phyloP scores from a whole-genome alignment of 148 eudicot species.

The Amaranthus palmeri region DNA sequence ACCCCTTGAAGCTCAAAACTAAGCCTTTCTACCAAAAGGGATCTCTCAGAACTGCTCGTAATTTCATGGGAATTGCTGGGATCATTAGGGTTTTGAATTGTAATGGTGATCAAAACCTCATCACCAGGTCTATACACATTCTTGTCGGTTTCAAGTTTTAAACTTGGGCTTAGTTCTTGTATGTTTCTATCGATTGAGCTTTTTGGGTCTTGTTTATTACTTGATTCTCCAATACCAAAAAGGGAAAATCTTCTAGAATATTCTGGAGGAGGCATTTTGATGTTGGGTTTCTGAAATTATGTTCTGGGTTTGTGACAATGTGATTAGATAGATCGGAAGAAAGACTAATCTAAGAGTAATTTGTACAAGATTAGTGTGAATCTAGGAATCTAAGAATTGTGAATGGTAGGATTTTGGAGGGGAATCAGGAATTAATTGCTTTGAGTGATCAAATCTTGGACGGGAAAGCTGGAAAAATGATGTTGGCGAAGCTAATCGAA shows the following conservation, averaged over 20 bases:
- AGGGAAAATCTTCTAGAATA: constrained; percentile 52
- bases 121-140: constrained; percentile 84
- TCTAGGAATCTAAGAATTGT: neutral
- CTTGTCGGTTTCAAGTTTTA: constrained; percentile 56
- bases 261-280: constrained; percentile 42
- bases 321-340: constrained; percentile 4
- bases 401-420: neutral
- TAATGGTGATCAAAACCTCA: constrained; percentile 52
- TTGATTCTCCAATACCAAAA: constrained; percentile 47
- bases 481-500: no score
- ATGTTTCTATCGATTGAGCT: constrained; percentile 20
- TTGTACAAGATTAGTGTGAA: neutral
- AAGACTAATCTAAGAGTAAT: neutral
- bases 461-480: no score
- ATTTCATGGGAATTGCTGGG: constrained; percentile 17
- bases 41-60: constrained; percentile 22
- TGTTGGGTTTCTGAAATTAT: no score
- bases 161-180: constrained; percentile 29
- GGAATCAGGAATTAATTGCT: no score
- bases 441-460: no score
- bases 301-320: neutral
- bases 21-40: constrained; percentile 58
- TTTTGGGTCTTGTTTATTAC: constrained; percentile 19
- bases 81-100: constrained; percentile 42
- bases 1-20: constrained; percentile 74